These are phyloP conservation scores for Pharnaceum exiguum DNA, from an alignment of 148 eudicot genomes.

Conservation along the genomic window DNA sequence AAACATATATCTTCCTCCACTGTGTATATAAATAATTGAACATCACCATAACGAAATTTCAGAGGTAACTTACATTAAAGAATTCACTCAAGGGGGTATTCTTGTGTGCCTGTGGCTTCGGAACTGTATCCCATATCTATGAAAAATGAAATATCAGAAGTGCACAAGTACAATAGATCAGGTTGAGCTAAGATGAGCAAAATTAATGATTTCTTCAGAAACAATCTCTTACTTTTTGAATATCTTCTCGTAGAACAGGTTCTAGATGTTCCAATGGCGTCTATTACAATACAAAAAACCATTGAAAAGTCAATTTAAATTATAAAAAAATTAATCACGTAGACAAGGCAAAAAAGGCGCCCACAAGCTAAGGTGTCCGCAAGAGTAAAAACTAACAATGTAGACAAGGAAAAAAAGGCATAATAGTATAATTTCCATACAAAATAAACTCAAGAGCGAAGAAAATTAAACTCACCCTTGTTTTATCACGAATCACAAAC, in stretches of 20 bases:
- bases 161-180: not conserved
- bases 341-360: too few species aligned
- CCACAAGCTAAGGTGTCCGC: too few species aligned
- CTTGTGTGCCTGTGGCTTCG: slow-evolving; percentile 93
- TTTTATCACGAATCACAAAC: slow-evolving; percentile 99
- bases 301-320: not conserved
- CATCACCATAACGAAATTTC: not conserved
- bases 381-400: not conserved
- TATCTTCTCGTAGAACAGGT: slow-evolving; percentile 91
- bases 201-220: slow-evolving; percentile 7
- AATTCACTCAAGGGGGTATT: slow-evolving; percentile 90
- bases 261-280: slow-evolving; percentile 94
- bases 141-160: slow-evolving; percentile 2
- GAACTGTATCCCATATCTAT: slow-evolving; percentile 98
- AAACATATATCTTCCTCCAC: not conserved
- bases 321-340: too few species aligned
- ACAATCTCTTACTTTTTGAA: slow-evolving; percentile 69
- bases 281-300: slow-evolving; percentile 28
- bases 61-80: slow-evolving; percentile 75
- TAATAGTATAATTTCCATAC: too few species aligned
- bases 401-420: slow-evolving; percentile 4
- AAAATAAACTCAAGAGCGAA: too few species aligned
- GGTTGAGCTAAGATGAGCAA: not conserved
- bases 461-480: slow-evolving; percentile 61
- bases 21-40: not conserved